phyloP scores from a whole-genome alignment of 768 basidiomycete species.

The Rhizopogon rudus region DNA sequence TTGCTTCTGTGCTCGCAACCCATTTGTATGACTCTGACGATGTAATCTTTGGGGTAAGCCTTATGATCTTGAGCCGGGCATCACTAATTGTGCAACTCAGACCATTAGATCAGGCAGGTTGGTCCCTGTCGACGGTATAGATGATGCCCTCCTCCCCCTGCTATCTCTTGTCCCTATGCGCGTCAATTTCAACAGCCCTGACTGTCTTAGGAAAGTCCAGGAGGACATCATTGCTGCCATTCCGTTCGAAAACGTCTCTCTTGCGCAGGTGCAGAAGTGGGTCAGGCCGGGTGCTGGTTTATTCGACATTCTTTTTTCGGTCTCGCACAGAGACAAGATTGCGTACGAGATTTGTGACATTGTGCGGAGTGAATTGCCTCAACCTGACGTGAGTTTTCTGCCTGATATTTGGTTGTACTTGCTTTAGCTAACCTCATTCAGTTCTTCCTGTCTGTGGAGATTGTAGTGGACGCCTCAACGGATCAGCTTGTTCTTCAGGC shows the following conservation, averaged over 20 bases:
- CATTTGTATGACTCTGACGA: conserved; percentile 20
- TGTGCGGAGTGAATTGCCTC: conserved; percentile 23
- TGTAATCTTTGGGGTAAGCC: conserved; percentile 27
- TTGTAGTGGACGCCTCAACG: conserved; percentile 17
- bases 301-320: conserved; percentile 28
- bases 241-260: conserved; percentile 25
- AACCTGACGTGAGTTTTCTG: conserved; percentile 23
- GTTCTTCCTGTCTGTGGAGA: conserved; percentile 20
- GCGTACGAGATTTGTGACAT: conserved; percentile 18
- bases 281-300: conserved; percentile 17
- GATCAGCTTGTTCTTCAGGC: conserved; percentile 14
- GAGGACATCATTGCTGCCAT: conserved; percentile 21
- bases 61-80: not conserved
- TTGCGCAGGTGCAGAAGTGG: conserved; percentile 28
- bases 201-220: conserved; percentile 17
- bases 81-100: conserved; percentile 7
- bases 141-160: conserved; percentile 19
- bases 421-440: conserved; percentile 1
- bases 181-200: conserved; percentile 12
- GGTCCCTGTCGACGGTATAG: conserved; percentile 19
- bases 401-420: not conserved
- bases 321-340: conserved; percentile 20
- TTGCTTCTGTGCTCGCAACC: conserved; percentile 21
- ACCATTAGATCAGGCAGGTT: conserved; percentile 27
- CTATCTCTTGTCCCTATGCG: conserved; percentile 25